Evolutionary conservation across 257 asterid genomes (phyloP), one percentile per base, ranked within the genome.

Genomic region (Thymus mandschuricus): DNA sequence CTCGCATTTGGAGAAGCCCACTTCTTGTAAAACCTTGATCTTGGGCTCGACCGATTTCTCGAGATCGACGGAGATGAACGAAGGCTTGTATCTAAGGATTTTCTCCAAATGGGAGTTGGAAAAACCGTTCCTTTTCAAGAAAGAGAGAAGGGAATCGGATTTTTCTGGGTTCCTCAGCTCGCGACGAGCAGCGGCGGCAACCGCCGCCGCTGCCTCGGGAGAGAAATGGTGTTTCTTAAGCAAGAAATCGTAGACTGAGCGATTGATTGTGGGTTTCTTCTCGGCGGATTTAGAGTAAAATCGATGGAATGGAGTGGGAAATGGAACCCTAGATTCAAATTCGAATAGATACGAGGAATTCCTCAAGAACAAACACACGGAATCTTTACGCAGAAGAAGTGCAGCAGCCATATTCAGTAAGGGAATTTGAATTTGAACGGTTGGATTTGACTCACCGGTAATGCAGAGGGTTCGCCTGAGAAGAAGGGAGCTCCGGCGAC

Each of bases 31-130:
- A 69, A 69, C 61, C 72, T 79, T 44, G 57, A 81, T 77, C 80
- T 79, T 84, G 55, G 81, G 86, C 78, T 75, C 70, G 50, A 77
- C 54, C 41, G 76, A 59, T 4, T 59, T 76, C 30, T 76, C 81
- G 48, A 84, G 66, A 50, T 48, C 43, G 2, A 72, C 41, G 2
- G 60, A 15, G 10, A 81, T 30, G 38, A 84, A 12, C 0, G 21
- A 21, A 62, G 86, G 81, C 31, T 7, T 57, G 1, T 31, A 40
- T 29, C 11, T 80, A 67, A 78, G 8, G 69, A 78, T 31, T 57
- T 31, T 78, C 68, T 66, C 83, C 69, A 84, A 52, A 13, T 84
- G 83, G 67, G 74, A 34, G 43, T 43, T 56, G 1, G 85, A 77
- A 38, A 84, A 79, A 2, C 81, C 83, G 60, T 12, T 69, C n/a